phyloP scores from a whole-genome alignment of 192 early-diverging fungal genomes.

The Backusella tarrabulga region DNA sequence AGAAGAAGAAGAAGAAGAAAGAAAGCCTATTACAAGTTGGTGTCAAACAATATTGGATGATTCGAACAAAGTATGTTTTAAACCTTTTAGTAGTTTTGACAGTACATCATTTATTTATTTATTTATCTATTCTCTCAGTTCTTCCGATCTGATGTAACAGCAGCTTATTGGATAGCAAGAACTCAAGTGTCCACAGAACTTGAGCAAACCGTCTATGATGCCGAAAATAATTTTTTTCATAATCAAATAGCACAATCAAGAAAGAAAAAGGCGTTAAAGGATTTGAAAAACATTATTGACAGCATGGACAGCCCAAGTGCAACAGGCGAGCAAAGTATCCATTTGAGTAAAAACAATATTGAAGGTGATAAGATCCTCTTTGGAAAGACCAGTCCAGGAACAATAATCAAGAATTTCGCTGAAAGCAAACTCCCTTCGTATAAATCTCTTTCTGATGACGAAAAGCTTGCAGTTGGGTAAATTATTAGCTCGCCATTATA shows the following conservation, averaged over 20 bases:
- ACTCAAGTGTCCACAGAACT: background rate
- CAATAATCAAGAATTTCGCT: background rate
- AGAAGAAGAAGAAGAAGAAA: no score
- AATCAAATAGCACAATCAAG: background rate
- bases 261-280: background rate
- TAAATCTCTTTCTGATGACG: background rate
- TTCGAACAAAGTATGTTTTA: background rate
- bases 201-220: background rate
- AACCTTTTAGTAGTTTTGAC: background rate
- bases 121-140: background rate
- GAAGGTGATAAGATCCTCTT: background rate
- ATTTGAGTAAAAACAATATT: background rate
- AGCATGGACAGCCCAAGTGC: no score
- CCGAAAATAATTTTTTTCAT: background rate
- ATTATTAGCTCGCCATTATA: no score
- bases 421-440: background rate
- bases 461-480: background rate
- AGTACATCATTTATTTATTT: background rate
- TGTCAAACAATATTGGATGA: background rate
- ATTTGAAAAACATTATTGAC: background rate
- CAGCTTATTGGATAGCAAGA: background rate
- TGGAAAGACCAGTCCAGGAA: background rate
- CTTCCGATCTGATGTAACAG: background rate
- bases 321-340: no score
- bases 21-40: background rate